Base-by-base conservation (phyloP, 257 asterid genomes). In the Eucommia ulmoides region DNA sequence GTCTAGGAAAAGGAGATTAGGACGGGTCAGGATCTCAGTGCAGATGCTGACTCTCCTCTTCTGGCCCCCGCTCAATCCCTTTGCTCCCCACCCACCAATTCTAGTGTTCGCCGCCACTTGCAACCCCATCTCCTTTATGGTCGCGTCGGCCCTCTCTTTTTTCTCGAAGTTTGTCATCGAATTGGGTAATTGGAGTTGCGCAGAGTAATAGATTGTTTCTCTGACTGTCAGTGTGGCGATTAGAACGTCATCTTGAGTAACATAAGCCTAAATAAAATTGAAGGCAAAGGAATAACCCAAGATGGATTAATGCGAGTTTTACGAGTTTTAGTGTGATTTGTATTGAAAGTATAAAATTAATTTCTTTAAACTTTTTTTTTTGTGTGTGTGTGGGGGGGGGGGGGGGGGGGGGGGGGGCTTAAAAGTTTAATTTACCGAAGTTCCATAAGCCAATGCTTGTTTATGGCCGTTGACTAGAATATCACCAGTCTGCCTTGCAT, bases 51-150 rank as follows among this genome's bases (percentile, higher is more conserved):
- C 61, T 68, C 24, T 61, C 56, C 49, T 68, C 61, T 45, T 41
- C 19, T 67, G 68, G 8, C 73, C 73, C 2, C 58, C 63, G 8
- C 73, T 67, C n/a, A 67, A 56, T 3, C 68, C 68, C 42, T 66
- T 61, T 15, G 1, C 44, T 7, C 57, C 60, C 48, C 48, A 66
- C 16, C 68, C 65, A 15, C 73, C 73, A 9, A 67, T 67, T 50
- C 68, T 61, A 0, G 68, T 67, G 33, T 61, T 22, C 68, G 52
- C 51, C 7, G 45, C 53, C 20, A 46, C 61, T 41, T 67, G 68
- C 51, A 61, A 61, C 50, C 23, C 20, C 0, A 35, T 7, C 61
- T n/a, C n/a, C n/a, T n/a, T n/a, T n/a, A n/a, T n/a, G n/a, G n/a
- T n/a, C n/a, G n/a, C n/a, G n/a, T n/a, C 73, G 1, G 73, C 64